A percentile compares a stretch with the other conserved stretches of the same genome.
Evolutionary conservation across 2,329 filamentous ascomycete genomes (phyloP).

Genomic region (Ramularia endophylla): DNA sequence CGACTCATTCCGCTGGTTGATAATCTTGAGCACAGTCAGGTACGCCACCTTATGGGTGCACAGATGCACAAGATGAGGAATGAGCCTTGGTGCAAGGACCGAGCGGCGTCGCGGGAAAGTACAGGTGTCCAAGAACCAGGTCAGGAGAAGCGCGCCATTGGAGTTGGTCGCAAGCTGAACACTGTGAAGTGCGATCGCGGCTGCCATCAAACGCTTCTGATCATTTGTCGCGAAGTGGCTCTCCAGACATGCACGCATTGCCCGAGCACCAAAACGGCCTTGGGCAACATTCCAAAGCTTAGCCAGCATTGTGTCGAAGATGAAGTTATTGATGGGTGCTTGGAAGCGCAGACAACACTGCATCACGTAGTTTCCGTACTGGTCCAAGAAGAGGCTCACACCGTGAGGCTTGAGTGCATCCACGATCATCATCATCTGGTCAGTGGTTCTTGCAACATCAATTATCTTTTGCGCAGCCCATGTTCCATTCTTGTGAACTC

Average conservation of each 20-base stretch:
- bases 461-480: conserved; percentile 99
- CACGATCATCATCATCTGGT: conserved; percentile 78
- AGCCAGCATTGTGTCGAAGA: conserved; percentile 95
- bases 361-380: conserved; percentile 97
- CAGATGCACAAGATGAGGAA: conserved; percentile 87
- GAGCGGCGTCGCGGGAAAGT: conserved; percentile 88
- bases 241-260: conserved; percentile 94
- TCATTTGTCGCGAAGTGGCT: conserved; percentile 93
- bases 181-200: conserved; percentile 91
- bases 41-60: conserved; percentile 99
- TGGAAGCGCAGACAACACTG: conserved; percentile 95
- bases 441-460: conserved; percentile 80
- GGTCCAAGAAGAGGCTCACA: conserved; percentile 87
- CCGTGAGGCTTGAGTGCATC: conserved; percentile 80
- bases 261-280: conserved; percentile 87
- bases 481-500: conserved; percentile 97
- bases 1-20: conserved; percentile 93
- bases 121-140: conserved; percentile 98
- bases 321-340: conserved; percentile 85
- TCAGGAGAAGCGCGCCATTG: conserved; percentile 87
- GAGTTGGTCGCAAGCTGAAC: conserved; percentile 94
- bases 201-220: conserved; percentile 90
- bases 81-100: conserved; percentile 83
- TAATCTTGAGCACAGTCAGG: conserved; percentile 92
- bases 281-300: conserved; percentile 91